Percentiles rank a stretch among this genome's conserved stretches.
Evolutionary conservation across 257 asterid species (phyloP).

Genomic region (Gynochthodes officinalis): DNA sequence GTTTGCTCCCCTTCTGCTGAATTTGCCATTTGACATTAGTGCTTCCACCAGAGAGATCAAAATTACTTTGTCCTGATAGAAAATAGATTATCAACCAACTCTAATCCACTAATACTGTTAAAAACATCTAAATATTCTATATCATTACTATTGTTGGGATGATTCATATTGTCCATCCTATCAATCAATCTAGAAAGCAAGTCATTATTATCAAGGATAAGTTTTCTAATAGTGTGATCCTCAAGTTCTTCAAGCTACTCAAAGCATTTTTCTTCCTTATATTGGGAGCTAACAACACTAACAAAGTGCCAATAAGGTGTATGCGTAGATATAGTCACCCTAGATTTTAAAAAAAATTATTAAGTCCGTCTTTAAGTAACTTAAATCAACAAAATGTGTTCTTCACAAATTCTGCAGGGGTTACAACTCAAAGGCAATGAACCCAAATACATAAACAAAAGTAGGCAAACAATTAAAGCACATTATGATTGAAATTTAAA

Average conservation of each 20-base stretch:
- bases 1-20: constrained; percentile 58
- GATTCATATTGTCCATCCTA: constrained; percentile 56
- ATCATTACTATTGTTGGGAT: constrained; percentile 44
- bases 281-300: constrained; percentile 58
- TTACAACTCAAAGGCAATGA: not conserved
- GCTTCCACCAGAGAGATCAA: constrained; percentile 43
- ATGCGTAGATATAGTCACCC: constrained; percentile 64
- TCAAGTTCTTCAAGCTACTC: constrained; percentile 90
- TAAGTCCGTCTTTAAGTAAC: not conserved
- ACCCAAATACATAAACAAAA: not conserved
- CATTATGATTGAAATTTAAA: not conserved
- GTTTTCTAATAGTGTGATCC: constrained; percentile 94
- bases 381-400: not conserved
- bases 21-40: constrained; percentile 39
- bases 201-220: constrained; percentile 96
- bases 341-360: constrained; percentile 33
- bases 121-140: constrained; percentile 79
- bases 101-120: constrained; percentile 91
- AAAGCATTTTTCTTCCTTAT: constrained; percentile 73
- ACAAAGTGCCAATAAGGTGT: constrained; percentile 55
- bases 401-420: not conserved
- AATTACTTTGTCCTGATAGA: constrained; percentile 35
- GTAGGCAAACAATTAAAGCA: not conserved
- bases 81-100: constrained; percentile 90
- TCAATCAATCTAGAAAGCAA: constrained; percentile 87